Percentiles rank a stretch among this genome's conserved stretches.
These are phyloP conservation scores for Amoebophrya sp. DNA, from an alignment of 169 alveolate species.

Conservation along the genomic window DNA sequence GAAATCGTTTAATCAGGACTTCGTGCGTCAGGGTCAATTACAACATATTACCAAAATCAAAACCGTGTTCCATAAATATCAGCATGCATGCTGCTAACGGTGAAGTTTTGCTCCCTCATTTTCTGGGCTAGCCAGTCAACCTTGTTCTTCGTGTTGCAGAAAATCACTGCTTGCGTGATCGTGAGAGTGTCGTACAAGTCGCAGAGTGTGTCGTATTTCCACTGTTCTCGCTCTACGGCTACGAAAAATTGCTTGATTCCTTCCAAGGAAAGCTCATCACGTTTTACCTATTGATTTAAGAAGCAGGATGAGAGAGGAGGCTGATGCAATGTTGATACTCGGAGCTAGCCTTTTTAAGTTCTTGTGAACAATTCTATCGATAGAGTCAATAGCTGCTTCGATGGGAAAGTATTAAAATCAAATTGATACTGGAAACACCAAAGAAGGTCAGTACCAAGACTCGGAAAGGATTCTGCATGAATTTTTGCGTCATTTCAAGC, in stretches of 20 bases:
- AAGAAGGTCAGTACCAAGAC: too few species aligned
- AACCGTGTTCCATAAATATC: not conserved
- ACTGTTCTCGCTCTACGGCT: slow-evolving; percentile 95
- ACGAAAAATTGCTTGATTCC: slow-evolving; percentile 96
- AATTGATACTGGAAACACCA: too few species aligned
- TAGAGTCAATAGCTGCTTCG: too few species aligned
- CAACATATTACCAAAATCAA: too few species aligned
- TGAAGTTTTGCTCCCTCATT: slow-evolving; percentile 93
- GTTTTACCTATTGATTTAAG: too few species aligned
- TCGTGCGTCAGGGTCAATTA: too few species aligned
- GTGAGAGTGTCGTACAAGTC: slow-evolving; percentile 95
- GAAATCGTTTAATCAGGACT: too few species aligned
- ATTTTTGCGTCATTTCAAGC: slow-evolving; percentile 90
- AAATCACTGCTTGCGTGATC: slow-evolving; percentile 97
- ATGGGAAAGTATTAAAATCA: too few species aligned
- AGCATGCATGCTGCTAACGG: slow-evolving; percentile 57
- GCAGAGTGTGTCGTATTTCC: slow-evolving; percentile 96
- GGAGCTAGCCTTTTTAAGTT: too few species aligned
- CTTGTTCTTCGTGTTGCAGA: slow-evolving; percentile 92
- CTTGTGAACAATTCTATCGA: too few species aligned
- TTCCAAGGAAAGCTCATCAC: slow-evolving; percentile 96
- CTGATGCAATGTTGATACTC: too few species aligned
- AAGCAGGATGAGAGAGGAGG: too few species aligned
- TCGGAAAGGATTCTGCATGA: slow-evolving; percentile 95
- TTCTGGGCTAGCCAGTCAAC: slow-evolving; percentile 90